Percentiles rank a stretch among this genome's conserved stretches.
Evolutionary conservation across 805 yeast species (phyloP).

Genomic region (Yarrowia sp.): DNA sequence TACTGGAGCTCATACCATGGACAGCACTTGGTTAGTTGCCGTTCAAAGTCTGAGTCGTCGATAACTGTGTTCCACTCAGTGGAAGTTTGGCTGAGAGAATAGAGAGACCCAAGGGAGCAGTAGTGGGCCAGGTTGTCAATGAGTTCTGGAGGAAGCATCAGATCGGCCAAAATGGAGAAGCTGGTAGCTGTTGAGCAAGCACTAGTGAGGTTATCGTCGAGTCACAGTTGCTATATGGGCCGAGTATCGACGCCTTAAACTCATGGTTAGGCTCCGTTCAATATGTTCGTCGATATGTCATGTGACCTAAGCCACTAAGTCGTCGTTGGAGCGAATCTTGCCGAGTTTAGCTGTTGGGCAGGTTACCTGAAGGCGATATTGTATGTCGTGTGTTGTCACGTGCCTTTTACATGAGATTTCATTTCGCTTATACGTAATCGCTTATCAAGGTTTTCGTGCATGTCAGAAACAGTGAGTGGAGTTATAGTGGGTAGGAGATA

Average conservation of each 20-base stretch:
- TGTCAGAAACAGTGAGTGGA: neutral
- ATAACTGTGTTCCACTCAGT: slow-evolving; percentile 4
- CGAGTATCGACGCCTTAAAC: slow-evolving; percentile 18
- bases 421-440: slow-evolving; percentile 24
- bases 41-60: slow-evolving; percentile 7
- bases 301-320: slow-evolving; percentile 3
- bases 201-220: neutral
- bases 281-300: slow-evolving; percentile 1
- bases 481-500: neutral
- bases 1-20: slow-evolving; percentile 15
- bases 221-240: neutral
- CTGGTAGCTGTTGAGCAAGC: too few species aligned
- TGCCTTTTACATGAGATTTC: slow-evolving; percentile 9
- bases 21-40: neutral
- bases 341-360: too few species aligned
- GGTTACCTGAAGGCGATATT: too few species aligned
- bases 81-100: slow-evolving; percentile 15
- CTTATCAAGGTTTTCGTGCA: slow-evolving; percentile 28
- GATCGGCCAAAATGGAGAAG: too few species aligned
- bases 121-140: slow-evolving; percentile 18
- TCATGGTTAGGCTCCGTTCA: slow-evolving; percentile 27
- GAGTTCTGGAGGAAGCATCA: slow-evolving; percentile 22
- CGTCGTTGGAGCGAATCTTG: too few species aligned
- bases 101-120: slow-evolving; percentile 11
- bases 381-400: neutral